phyloP scores from a whole-genome alignment of 768 basidiomycete species.

The Trametes punicea region DNA sequence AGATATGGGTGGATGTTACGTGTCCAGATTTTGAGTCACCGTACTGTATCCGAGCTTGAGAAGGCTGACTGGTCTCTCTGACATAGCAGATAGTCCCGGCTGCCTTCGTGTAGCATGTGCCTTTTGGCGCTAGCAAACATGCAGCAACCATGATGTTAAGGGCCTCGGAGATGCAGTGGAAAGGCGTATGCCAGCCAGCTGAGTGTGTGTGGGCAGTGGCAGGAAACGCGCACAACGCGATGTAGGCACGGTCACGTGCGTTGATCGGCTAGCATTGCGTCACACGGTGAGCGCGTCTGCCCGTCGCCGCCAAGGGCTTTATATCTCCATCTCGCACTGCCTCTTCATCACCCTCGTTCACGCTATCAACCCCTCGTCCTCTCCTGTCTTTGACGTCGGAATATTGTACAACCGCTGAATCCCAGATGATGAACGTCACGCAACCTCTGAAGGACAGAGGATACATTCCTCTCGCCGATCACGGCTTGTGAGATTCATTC shows the following conservation, averaged over 20 bases:
- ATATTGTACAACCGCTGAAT: not conserved
- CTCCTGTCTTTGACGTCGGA: not conserved
- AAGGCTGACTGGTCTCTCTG: too few relatives aligned
- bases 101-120: too few relatives aligned
- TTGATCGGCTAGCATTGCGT: not conserved
- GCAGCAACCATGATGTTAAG: too few relatives aligned
- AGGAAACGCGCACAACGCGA: not conserved
- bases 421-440: conserved; percentile 48
- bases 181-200: not conserved
- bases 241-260: conserved; percentile 10
- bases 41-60: too few relatives aligned
- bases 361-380: too few relatives aligned
- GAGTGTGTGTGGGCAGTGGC: not conserved
- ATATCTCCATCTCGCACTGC: not conserved
- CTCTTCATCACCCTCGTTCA: not conserved
- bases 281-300: conserved; percentile 10
- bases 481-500: conserved; percentile 59
- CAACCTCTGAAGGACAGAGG: conserved; percentile 54
- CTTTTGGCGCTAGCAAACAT: too few relatives aligned
- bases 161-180: too few relatives aligned
- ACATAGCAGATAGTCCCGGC: too few relatives aligned
- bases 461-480: conserved; percentile 75
- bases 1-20: too few relatives aligned
- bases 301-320: not conserved
- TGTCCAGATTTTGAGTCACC: too few relatives aligned